These are phyloP conservation scores for Diaporthe sp. DNA, from an alignment of 2,329 filamentous ascomycete species.

Conservation along the genomic window DNA sequence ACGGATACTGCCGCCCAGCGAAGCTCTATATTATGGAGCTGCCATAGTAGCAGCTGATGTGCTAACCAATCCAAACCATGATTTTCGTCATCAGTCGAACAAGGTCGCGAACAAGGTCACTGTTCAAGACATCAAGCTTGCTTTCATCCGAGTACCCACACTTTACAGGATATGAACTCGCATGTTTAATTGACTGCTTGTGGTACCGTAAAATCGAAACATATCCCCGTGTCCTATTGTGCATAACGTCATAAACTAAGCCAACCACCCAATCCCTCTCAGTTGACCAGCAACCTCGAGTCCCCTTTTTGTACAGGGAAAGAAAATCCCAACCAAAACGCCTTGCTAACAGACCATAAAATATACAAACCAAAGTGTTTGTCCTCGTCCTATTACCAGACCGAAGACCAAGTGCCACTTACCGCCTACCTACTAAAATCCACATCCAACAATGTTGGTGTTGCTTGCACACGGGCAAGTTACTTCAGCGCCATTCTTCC, in stretches of 20 bases:
- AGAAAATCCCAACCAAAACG: background rate
- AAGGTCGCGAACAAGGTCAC: background rate
- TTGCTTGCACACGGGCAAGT: background rate
- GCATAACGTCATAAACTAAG: background rate
- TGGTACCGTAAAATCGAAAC: background rate
- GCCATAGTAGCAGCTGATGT: background rate
- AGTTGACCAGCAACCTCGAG: constrained; percentile 12
- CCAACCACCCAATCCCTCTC: background rate
- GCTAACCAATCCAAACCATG: background rate
- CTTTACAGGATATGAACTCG: background rate
- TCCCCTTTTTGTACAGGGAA: background rate
- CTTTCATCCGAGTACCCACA: background rate
- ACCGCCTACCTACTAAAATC: background rate
- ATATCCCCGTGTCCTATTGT: background rate
- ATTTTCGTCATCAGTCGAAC: background rate
- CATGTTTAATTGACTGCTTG: background rate
- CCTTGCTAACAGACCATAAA: background rate
- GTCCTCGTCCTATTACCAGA: background rate
- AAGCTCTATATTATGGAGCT: background rate
- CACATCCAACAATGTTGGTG: background rate
- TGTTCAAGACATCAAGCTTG: background rate
- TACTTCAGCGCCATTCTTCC: background rate
- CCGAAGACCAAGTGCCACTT: no score
- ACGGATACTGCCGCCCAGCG: background rate
- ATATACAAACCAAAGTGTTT: background rate